phyloP scores from a whole-genome alignment of 2,329 filamentous ascomycete genomes.

The Diplocarpon rosae region DNA sequence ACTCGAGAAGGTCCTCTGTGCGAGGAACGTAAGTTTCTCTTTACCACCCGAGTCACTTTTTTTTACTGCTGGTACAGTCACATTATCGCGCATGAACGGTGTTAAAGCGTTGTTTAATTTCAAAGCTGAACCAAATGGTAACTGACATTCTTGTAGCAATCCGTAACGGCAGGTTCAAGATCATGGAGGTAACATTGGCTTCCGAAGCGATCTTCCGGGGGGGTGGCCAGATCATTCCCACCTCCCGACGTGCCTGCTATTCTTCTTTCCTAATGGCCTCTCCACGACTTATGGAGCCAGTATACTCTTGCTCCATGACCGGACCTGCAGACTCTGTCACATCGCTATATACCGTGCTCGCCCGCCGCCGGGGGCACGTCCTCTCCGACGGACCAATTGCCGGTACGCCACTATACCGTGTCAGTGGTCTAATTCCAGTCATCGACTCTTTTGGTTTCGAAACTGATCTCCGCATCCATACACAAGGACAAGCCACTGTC shows the following conservation, averaged over 20 bases:
- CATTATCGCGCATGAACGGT: neutral
- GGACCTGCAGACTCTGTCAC: constrained; percentile 83
- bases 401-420: constrained; percentile 85
- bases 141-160: constrained; percentile 51
- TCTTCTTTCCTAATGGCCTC: constrained; percentile 95
- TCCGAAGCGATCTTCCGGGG: constrained; percentile 88
- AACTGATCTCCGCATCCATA: constrained; percentile 92
- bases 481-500: constrained; percentile 82
- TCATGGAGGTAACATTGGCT: constrained; percentile 82
- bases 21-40: constrained; percentile 71
- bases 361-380: constrained; percentile 81
- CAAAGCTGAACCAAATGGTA: constrained; percentile 15
- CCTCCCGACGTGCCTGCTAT: constrained; percentile 84
- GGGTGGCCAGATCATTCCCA: constrained; percentile 95
- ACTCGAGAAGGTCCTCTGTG: constrained; percentile 90
- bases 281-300: constrained; percentile 89
- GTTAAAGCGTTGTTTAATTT: constrained; percentile 13
- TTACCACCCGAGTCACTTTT: constrained; percentile 4
- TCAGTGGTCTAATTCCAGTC: constrained; percentile 83
- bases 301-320: constrained; percentile 88
- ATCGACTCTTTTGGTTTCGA: constrained; percentile 98
- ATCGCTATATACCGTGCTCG: constrained; percentile 83
- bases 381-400: constrained; percentile 89
- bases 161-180: constrained; percentile 93
- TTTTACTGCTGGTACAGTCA: constrained; percentile 2